Percentiles rank a stretch among this genome's conserved stretches.
Conservation (phyloP, 2,329 filamentous ascomycete genomes). For the Colletotrichum australisinense region DNA sequence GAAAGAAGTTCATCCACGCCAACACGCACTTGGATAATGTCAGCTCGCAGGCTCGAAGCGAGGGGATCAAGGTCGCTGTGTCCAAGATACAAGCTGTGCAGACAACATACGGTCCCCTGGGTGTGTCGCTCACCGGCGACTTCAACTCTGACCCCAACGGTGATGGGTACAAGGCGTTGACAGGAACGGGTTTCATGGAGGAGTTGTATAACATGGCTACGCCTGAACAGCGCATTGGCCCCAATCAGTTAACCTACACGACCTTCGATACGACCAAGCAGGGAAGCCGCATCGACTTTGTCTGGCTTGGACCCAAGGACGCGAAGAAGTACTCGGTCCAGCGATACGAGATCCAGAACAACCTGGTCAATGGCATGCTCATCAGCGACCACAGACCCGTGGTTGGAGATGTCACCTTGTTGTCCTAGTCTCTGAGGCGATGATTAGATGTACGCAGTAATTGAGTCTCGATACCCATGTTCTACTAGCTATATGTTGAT, state of each 20-base stretch:
- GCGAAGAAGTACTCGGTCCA: constrained; percentile 53
- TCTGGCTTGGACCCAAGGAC: constrained; percentile 59
- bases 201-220: constrained; percentile 49
- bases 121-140: constrained; percentile 60
- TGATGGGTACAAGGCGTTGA: constrained; percentile 42
- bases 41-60: constrained; percentile 52
- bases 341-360: constrained; percentile 70
- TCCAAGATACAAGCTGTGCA: constrained; percentile 43
- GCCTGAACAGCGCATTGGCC: constrained; percentile 37
- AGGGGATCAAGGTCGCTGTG: constrained; percentile 58
- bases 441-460: neutral
- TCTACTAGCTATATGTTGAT: too few species aligned
- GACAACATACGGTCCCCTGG: constrained; percentile 38
- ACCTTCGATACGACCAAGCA: constrained; percentile 64
- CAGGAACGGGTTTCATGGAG: constrained; percentile 43
- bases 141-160: constrained; percentile 59
- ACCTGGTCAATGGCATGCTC: constrained; percentile 57
- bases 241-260: constrained; percentile 68
- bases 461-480: neutral
- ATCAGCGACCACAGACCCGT: constrained; percentile 76
- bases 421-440: neutral
- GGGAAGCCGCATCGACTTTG: constrained; percentile 70
- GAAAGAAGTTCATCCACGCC: constrained; percentile 54
- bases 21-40: constrained; percentile 67
- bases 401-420: constrained; percentile 64